These are phyloP conservation scores for Acer saccharum DNA, from an alignment of 345 rosid genomes.

Conservation along the genomic window DNA sequence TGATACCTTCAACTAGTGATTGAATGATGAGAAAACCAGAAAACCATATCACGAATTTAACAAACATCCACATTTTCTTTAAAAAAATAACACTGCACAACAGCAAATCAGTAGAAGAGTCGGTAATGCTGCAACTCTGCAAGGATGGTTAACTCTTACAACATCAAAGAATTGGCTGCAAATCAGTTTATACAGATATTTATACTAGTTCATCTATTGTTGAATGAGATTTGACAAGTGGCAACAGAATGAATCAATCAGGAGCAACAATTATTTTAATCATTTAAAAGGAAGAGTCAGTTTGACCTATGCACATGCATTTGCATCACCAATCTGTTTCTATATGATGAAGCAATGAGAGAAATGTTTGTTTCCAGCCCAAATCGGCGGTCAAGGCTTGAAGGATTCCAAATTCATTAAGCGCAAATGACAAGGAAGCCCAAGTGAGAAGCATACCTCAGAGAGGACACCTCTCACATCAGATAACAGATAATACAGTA, in stretches of 20 bases:
- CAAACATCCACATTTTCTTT: neutral
- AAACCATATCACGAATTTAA: neutral
- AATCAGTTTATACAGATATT: neutral
- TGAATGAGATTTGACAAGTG: neutral
- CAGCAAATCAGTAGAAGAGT: neutral
- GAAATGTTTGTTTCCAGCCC: too few relatives aligned
- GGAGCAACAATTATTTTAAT: neutral
- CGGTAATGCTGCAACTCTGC: slow-evolving; percentile 1
- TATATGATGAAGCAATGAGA: too few relatives aligned
- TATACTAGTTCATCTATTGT: neutral
- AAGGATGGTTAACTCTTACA: neutral
- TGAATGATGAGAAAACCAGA: neutral
- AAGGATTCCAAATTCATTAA: slow-evolving; percentile 30
- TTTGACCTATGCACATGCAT: slow-evolving; percentile 5
- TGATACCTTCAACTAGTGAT: neutral
- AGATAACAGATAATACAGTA: slow-evolving; percentile 40
- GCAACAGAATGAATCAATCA: neutral
- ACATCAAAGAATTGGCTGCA: neutral
- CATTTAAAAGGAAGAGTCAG: neutral
- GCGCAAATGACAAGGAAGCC: slow-evolving; percentile 42
- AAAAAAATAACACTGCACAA: neutral
- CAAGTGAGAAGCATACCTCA: slow-evolving; percentile 59
- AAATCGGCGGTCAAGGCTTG: slow-evolving; percentile 1
- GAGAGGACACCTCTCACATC: slow-evolving; percentile 58
- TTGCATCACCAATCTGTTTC: neutral